Evolutionary conservation across 768 basidiomycete genomes (phyloP), one percentile per base, ranked within the genome.

Genomic region (Naganishia onofrii): DNA sequence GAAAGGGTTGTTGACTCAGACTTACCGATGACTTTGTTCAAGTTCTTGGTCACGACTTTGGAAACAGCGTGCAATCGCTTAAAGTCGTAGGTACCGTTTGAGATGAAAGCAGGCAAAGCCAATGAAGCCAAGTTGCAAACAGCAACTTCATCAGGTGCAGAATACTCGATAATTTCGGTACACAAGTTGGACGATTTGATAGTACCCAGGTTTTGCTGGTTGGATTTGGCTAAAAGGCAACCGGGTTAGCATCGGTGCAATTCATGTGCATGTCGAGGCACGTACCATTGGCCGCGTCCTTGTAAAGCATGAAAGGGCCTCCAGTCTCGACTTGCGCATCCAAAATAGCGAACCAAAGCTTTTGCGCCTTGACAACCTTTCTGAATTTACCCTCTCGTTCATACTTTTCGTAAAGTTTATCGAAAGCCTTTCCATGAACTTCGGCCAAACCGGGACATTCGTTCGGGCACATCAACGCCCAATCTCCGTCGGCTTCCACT

Each of bases 131-230:
- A 87, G 82, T 98, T 99, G 86, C 96, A 99, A 36, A 98, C 96
- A 44, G 96, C 96, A 44, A 89, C 92, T 81, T 98, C 96, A 67
- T 98, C 96, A 0, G 96, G 93, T 13, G 95, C 86, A 54, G 93
- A 95, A 84, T 97, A 98, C 82, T 99, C 91, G 81, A 99, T 90
- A 80, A 99, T 98, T 81, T 98, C 96, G 5, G 95, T 98, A 85
- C 96, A 99, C 56, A 99, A 85, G 80, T 99, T 99, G 63, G 95
- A 97, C 0, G 93, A 97, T 84, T 96, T 98, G 88, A 99, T 98
- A 9, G 92, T 95, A 34, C 96, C 96, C 31, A 99, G 85, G 83
- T 99, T 96, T 84, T 93, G 88, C 82, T 99, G 96, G 84, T 99
- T 99, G 17, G 94, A 97, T 84, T 99, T 99, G 75, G 85, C 91